phyloP scores from a whole-genome alignment of 2,329 filamentous ascomycete genomes.

The Verticillium nonalfalfae region DNA sequence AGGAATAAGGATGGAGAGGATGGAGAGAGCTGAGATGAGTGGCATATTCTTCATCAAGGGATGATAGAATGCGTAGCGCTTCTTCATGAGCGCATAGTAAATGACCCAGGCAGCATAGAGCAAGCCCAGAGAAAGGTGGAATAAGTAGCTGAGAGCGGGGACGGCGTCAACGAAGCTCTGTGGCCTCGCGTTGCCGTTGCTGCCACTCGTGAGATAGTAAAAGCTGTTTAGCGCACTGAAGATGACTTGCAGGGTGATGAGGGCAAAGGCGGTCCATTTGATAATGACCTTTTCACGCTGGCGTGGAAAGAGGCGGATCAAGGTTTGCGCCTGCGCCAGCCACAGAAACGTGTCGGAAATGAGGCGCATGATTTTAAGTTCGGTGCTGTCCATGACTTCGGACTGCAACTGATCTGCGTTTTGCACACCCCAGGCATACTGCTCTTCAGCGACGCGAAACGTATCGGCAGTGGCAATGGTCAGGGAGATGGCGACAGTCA shows the following conservation, averaged over 20 bases:
- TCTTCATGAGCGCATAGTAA: constrained; percentile 89
- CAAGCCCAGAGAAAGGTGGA: constrained; percentile 78
- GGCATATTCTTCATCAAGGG: constrained; percentile 85
- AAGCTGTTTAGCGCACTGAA: constrained; percentile 94
- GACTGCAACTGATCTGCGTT: constrained; percentile 71
- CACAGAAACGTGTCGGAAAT: constrained; percentile 96
- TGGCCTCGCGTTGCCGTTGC: constrained; percentile 52
- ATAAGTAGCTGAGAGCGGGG: constrained; percentile 84
- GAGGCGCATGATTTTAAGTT: constrained; percentile 84
- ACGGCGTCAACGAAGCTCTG: constrained; percentile 82
- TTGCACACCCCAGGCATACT: constrained; percentile 74
- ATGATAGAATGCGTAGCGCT: constrained; percentile 86
- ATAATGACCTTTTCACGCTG: constrained; percentile 98
- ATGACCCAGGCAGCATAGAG: constrained; percentile 92
- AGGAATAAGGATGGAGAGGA: constrained; percentile 78
- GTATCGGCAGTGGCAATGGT: constrained; percentile 92
- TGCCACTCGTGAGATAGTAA: constrained; percentile 43
- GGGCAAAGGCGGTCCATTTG: constrained; percentile 94
- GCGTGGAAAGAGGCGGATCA: constrained; percentile 91
- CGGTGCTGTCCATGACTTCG: constrained; percentile 74
- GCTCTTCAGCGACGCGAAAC: constrained; percentile 73
- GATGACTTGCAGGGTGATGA: constrained; percentile 84
- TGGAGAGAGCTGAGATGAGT: constrained; percentile 70
- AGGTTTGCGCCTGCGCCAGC: constrained; percentile 93
- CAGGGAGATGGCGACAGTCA: constrained; percentile 74